A percentile compares a stretch with the other conserved stretches of the same genome.
Conservation (phyloP, 2,329 filamentous ascomycete species). For the Apiospora arundinis region DNA sequence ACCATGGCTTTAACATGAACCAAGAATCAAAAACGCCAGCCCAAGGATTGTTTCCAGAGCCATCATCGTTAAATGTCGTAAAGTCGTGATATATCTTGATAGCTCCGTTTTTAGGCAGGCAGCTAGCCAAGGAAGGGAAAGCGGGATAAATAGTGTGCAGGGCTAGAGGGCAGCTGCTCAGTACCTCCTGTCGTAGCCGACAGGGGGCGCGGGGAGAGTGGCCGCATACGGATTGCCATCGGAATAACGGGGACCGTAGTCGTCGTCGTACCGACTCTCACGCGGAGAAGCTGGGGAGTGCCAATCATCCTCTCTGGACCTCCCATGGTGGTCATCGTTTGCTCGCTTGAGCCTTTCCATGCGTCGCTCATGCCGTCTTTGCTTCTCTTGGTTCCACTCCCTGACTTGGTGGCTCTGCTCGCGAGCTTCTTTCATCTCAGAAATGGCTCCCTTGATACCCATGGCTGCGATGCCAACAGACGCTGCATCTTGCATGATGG, state of each 20-base stretch:
- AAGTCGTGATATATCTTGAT: conserved; percentile 29
- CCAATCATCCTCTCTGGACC: conserved; percentile 53
- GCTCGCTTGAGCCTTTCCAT: conserved; percentile 43
- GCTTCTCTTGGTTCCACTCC: conserved; percentile 57
- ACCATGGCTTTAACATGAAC: conserved; percentile 1
- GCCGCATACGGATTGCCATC: conserved; percentile 55
- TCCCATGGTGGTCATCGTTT: conserved; percentile 39
- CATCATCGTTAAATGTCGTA: conserved; percentile 31
- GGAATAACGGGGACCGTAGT: conserved; percentile 50
- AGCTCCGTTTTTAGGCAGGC: conserved; percentile 24
- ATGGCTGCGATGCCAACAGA: conserved; percentile 64
- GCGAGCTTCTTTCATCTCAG: conserved; percentile 62
- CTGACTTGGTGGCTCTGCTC: conserved; percentile 55
- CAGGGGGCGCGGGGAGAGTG: conserved; percentile 49
- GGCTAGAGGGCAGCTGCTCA: conserved; percentile 24
- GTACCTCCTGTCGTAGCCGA: conserved; percentile 46
- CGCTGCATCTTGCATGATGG: conserved; percentile 63
- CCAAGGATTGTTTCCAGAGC: conserved; percentile 1
- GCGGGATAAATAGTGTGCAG: conserved; percentile 1
- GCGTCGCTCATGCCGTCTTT: conserved; percentile 55
- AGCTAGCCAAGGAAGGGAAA: conserved; percentile 17
- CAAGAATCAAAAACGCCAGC: background rate
- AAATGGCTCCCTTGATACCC: conserved; percentile 62
- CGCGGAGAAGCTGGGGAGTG: conserved; percentile 48
- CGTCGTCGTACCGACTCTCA: conserved; percentile 47